Base-by-base conservation (phyloP, 1,284 basidiomycete genomes). In the Cystobasidium sp. region DNA sequence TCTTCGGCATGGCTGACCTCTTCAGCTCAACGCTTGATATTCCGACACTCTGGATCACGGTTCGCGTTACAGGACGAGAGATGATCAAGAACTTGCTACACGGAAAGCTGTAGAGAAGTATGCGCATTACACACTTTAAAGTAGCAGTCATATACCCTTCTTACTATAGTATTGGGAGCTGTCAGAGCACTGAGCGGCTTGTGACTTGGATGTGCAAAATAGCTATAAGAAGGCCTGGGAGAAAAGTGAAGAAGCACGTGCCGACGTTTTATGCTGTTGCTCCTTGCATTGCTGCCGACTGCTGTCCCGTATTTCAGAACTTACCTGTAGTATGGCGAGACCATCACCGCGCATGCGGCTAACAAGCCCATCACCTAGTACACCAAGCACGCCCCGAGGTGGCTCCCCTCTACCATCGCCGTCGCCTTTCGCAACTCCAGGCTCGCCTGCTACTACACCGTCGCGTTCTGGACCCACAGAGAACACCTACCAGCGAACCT, bases 21-120 rank as follows among this genome's bases (percentile, higher is more conserved):
- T 78, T 98, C 69, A 88, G 88, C 20, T 97, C 94, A 6, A 98
- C 96, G 2, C 87, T 98, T 20, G 96, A 99, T 83, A 78, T 93
- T 67, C 87, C 87, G 10, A 93, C 94, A 0, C 85, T 98, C 75
- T 94, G 89, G 81, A 85, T 90, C 78, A 98, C 95, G 0, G 84
- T 86, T 4, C 84, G 88, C 62, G 88, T 97, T 78, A 94, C 94
- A 0, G 94, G 82, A 0, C 84, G 92, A 70, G 93, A 96, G 84
- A 96, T 92, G 83, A 83, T 90, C 75, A 85, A 83, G 75, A 97
- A 97, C 80, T 80, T 96, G 53, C 83, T 93, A n/a, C 85, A 89
- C 75, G 92, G 91, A 53, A 97, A 97, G 84, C 90, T 97, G 75
- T 97, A 87, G 44, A 22, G 18, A 31, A 8, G 10, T 10, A 51